Evolutionary conservation across 495 filamentous ascomycete genomes (phyloP), one percentile per base, ranked within the genome.

Genomic region (Elaphomyces granulatus): DNA sequence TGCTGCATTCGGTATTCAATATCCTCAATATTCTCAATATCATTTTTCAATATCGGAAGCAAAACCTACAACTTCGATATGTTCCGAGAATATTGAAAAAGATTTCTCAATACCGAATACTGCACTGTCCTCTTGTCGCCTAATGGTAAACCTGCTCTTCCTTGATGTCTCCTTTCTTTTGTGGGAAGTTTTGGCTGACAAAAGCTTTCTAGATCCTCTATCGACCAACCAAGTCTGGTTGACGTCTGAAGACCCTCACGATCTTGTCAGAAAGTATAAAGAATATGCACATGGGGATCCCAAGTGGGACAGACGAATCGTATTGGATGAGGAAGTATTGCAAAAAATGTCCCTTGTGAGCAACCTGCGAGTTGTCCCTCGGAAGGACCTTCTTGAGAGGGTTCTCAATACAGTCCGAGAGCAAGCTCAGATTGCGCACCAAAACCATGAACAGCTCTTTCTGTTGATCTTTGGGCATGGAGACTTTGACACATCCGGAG

Each of bases 141-240:
- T 28, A 6, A 15, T 9, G 20, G 18, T 28, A 15, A 15, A n/a
- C n/a, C n/a, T n/a, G n/a, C n/a, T n/a, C n/a, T n/a, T n/a, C n/a
- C n/a, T n/a, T n/a, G n/a, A n/a, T n/a, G n/a, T n/a, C 14, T 30
- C 18, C n/a, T 16, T 28, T 6, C 23, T 28, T 28, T 28, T 28
- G 12, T 28, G 12, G 6, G 12, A 6, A 12, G 23, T 28, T 6
- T 28, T 28, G 6, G 23, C 23, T 28, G 23, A 28, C 23, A 6
- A 28, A 28, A 28, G 23, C 12, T 28, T 12, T 12, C 23, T 12
- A 28, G 23, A 28, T 28, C 23, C 23, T 12, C 23, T 28, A 28
- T 28, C 12, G 17, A 9, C 37, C 10, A 37, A 40, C 14, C 49
- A 49, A 32, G 17, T 45, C 17, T 49, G 49, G 49, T 14, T 52